These are phyloP conservation scores for Vaccinium corymbosum DNA, from an alignment of 148 eudicot genomes.

Conservation along the genomic window DNA sequence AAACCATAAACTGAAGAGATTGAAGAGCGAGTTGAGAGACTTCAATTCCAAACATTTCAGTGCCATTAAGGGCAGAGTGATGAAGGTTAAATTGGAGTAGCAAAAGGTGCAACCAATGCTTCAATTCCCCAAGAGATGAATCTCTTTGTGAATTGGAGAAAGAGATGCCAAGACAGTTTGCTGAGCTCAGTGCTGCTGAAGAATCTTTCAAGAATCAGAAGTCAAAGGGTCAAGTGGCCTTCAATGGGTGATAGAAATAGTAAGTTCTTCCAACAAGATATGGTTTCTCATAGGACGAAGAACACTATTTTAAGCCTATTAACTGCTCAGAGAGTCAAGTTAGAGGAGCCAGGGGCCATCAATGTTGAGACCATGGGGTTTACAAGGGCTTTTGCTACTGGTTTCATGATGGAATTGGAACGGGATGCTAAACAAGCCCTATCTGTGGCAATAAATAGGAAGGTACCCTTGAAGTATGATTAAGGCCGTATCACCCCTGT, in stretches of 20 bases:
- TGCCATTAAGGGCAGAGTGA: neutral
- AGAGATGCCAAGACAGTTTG: neutral
- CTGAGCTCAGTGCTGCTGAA: neutral
- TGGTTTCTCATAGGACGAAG: neutral
- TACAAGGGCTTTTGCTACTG: neutral
- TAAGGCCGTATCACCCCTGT: neutral
- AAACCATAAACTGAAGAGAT: neutral
- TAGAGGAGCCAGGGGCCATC: neutral
- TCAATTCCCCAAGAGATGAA: conserved; percentile 5
- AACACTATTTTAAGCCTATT: neutral
- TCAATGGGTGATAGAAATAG: neutral
- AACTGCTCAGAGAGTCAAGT: neutral
- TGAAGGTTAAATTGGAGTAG: neutral
- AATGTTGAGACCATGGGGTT: neutral
- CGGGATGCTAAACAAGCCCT: neutral
- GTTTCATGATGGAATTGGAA: neutral
- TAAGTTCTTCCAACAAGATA: neutral
- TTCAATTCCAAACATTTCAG: neutral
- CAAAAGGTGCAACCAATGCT: neutral
- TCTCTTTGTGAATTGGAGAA: neutral
- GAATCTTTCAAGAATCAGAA: neutral
- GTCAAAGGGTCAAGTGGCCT: neutral
- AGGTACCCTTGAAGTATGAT: neutral
- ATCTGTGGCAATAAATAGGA: neutral
- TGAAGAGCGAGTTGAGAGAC: neutral